A percentile compares a stretch with the other conserved stretches of the same genome.
These are phyloP conservation scores for Microsporum audouinii DNA, from an alignment of 2,329 filamentous ascomycete genomes.

Conservation along the genomic window DNA sequence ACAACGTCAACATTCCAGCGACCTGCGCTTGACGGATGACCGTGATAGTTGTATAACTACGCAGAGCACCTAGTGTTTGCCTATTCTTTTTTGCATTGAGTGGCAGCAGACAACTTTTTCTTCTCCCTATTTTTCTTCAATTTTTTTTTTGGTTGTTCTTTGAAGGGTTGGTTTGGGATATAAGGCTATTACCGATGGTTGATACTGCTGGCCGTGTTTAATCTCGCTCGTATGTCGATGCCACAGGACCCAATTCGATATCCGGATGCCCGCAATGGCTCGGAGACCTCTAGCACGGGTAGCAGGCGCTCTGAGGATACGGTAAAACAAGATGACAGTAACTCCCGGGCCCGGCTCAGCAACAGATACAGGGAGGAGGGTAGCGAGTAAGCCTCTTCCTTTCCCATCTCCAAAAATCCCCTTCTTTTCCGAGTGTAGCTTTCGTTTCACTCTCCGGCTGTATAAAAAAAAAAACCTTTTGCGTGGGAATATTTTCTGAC, in stretches of 20 bases:
- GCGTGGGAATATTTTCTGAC: not conserved
- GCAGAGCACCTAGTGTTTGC: not conserved
- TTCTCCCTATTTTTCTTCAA: not conserved
- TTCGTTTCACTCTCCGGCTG: not conserved
- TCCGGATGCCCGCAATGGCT: constrained; percentile 29
- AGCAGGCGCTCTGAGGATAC: constrained; percentile 33
- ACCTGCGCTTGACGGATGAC: not conserved
- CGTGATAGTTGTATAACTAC: not conserved
- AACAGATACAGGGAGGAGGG: not conserved
- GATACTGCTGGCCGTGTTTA: not conserved
- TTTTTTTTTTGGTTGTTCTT: not conserved
- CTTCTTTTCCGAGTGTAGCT: not conserved
- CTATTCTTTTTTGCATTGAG: not conserved
- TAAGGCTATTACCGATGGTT: not conserved
- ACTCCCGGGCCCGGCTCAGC: not conserved
- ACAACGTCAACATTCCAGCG: not conserved
- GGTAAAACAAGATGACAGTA: constrained; percentile 19
- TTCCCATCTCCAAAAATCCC: not conserved
- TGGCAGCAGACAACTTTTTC: not conserved
- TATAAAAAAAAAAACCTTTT: not conserved
- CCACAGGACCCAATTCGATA: constrained; percentile 21
- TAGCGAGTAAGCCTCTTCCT: not conserved
- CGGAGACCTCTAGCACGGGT: constrained; percentile 30
- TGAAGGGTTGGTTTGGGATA: not conserved
- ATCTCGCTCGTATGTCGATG: not conserved